Evolutionary conservation across 2,329 filamentous ascomycete species (phyloP).

Genomic region (Diaporthe sp.): DNA sequence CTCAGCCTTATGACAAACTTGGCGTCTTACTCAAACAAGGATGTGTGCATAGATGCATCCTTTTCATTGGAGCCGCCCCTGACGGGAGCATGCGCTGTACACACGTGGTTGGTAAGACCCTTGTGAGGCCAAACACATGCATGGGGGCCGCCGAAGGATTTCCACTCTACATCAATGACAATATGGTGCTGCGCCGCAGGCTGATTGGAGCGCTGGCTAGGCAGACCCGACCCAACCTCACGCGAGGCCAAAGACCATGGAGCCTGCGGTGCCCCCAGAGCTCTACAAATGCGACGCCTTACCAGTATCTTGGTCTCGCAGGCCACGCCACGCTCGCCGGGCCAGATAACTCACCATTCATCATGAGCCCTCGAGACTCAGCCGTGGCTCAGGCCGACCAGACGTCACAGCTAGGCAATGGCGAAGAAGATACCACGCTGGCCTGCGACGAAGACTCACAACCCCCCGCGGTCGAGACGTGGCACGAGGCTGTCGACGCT

Average conservation of each 20-base stretch:
- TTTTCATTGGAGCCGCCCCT: neutral
- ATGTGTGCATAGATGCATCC: neutral
- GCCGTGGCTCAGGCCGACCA: neutral
- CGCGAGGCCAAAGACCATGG: neutral
- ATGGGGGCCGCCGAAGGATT: neutral
- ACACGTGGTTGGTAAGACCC: too few species aligned
- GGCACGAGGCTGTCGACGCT: neutral
- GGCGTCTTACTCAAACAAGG: neutral
- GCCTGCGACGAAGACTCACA: neutral
- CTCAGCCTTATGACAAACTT: neutral
- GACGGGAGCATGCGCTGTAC: neutral
- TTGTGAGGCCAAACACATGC: constrained; percentile 6
- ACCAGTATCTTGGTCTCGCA: neutral
- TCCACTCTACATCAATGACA: neutral
- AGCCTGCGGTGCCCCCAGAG: neutral
- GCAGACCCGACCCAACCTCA: neutral
- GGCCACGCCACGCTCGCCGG: neutral
- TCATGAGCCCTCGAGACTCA: neutral
- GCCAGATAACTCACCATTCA: neutral
- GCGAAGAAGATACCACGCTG: neutral
- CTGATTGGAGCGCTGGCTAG: neutral
- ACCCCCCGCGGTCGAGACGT: neutral
- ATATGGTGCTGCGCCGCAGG: constrained; percentile 2
- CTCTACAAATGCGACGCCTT: neutral
- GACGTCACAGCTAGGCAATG: too few species aligned